A percentile compares a stretch with the other conserved stretches of the same genome.
phyloP scores from a whole-genome alignment of 2,329 filamentous ascomycete species.

The Penicillium expansum region DNA sequence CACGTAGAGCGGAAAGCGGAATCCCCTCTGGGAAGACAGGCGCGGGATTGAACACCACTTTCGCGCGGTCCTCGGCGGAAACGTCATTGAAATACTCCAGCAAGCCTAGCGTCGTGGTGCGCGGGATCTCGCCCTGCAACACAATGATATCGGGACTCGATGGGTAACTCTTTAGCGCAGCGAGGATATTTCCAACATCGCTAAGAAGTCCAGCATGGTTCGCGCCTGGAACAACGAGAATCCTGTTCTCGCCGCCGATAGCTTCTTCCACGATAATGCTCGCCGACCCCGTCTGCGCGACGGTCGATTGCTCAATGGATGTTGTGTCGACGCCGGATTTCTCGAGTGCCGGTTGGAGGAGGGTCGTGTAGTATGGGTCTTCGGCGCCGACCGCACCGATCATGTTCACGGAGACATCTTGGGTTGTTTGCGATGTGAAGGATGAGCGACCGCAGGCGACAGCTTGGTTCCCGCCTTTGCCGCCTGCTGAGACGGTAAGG shows the following conservation, averaged over 20 bases:
- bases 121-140: conserved; percentile 23
- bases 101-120: conserved; percentile 16
- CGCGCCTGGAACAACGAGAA: conserved; percentile 65
- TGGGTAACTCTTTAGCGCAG: not conserved
- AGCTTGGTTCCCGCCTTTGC: conserved; percentile 26
- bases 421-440: conserved; percentile 36
- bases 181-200: conserved; percentile 31
- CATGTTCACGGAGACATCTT: conserved; percentile 57
- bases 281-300: conserved; percentile 47
- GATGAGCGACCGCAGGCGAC: conserved; percentile 22
- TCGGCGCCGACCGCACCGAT: conserved; percentile 62
- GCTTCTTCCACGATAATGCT: conserved; percentile 69
- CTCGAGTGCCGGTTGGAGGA: conserved; percentile 54
- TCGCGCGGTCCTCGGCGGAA: not conserved
- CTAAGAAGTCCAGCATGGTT: conserved; percentile 49
- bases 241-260: conserved; percentile 62
- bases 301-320: conserved; percentile 52
- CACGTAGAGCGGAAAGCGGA: conserved; percentile 39
- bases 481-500: conserved; percentile 61
- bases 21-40: conserved; percentile 70
- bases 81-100: conserved; percentile 19
- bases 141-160: conserved; percentile 11
- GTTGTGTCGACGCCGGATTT: conserved; percentile 58
- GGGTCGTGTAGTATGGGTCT: conserved; percentile 58
- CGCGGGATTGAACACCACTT: conserved; percentile 76